Base-by-base conservation (phyloP, 345 rosid species). In the Euphorbia lathyris region DNA sequence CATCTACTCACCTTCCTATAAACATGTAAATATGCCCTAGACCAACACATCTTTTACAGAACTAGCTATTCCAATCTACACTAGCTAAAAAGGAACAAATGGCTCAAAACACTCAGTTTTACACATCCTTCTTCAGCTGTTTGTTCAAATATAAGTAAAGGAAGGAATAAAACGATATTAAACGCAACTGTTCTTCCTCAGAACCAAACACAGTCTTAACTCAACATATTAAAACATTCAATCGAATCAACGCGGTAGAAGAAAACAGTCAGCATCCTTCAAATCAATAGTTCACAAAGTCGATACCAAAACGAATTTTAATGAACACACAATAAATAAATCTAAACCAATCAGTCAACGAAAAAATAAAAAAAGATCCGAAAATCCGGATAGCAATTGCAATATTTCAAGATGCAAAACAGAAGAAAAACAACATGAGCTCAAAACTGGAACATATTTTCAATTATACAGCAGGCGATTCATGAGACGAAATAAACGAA, bases 281-380 rank as follows among this genome's bases (percentile, higher is more conserved):
- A 36, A 55, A 19, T 30, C 7, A 6, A 0, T 25, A 65, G 6
- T 45, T 64, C 20, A 55, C 29, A 61, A 61, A 34, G 5, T 9
- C 20, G 23, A 60, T 17, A 17, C 66, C 10, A 10, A 55, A 67
- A 26, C 11, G 53, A 67, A 20, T 50, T 4, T 5, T 6, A 23
- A 34, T 34, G 7, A 57, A 11, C 43, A 1, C n/a, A n/a, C n/a
- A 53, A 23, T 20, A 0, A 25, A 38, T 27, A 58, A 58, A 27
- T 45, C 47, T 45, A 11, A 8, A 68, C 55, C 72, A 19, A 3
- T 48, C 56, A 51, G 26, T 22, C 40, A 29, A 58, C 8, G 29
- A 13, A 0, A 27, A 43, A 26, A 16, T 43, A 69, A 42, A 34
- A 34, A 34, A 69, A 42, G 65, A 69, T 69, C 65, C 65, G 57